phyloP scores from a whole-genome alignment of 768 basidiomycete species.

The Astraeus odoratus region DNA sequence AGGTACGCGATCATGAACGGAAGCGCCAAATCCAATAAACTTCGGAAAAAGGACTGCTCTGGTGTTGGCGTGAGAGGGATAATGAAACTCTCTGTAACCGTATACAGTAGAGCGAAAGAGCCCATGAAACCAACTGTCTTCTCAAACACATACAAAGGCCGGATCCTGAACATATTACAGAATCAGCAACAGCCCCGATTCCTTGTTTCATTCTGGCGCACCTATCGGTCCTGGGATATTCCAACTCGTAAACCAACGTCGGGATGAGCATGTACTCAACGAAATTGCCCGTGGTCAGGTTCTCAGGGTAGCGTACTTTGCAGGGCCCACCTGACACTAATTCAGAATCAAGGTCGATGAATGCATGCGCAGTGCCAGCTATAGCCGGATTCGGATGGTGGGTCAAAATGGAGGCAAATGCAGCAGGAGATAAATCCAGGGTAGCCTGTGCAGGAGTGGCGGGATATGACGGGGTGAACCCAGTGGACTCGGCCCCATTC shows the following conservation, averaged over 20 bases:
- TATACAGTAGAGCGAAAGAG: conserved; percentile 89
- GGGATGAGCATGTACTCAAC: conserved; percentile 77
- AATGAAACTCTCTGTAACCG: conserved; percentile 92
- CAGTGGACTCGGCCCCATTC: conserved; percentile 3
- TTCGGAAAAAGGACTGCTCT: conserved; percentile 66
- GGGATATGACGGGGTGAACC: conserved; percentile 6
- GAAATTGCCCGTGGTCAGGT: conserved; percentile 78
- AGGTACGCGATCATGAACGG: conserved; percentile 94
- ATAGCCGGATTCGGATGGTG: conserved; percentile 64
- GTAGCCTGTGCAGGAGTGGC: conserved; percentile 11
- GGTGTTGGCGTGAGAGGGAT: conserved; percentile 68
- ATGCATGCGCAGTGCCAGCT: conserved; percentile 63
- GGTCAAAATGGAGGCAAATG: conserved; percentile 37
- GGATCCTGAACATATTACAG: conserved; percentile 19
- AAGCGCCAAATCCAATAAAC: conserved; percentile 77
- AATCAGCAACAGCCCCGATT: conserved; percentile 1
- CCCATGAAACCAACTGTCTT: conserved; percentile 85
- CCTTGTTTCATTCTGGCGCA: conserved; percentile 28
- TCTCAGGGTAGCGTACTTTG: conserved; percentile 74
- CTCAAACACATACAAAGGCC: conserved; percentile 48
- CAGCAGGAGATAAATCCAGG: conserved; percentile 3
- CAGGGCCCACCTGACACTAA: conserved; percentile 65
- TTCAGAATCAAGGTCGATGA: conserved; percentile 70
- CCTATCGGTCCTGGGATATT: conserved; percentile 89
- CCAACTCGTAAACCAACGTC: conserved; percentile 91